Base-by-base conservation (phyloP, 176 grass and related monocot species). In the Eragrostis curvula region DNA sequence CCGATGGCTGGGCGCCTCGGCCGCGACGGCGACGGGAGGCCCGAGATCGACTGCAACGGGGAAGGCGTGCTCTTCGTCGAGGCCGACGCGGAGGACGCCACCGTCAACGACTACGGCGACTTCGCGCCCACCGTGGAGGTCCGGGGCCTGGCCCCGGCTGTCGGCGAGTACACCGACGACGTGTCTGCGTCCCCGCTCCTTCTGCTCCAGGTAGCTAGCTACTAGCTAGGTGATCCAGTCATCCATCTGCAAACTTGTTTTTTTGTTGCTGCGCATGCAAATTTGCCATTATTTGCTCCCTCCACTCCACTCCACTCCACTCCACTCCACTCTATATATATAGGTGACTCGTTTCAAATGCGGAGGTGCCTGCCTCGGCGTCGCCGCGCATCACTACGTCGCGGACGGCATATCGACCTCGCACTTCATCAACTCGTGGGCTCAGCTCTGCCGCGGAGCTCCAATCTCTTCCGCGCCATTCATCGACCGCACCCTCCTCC, bases 51-150 rank as follows among this genome's bases (percentile, higher is more conserved):
- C 79, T 97, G 91, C 88, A 91, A 91, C 75, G 88, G 77, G 1
- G 68, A 61, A 24, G 94, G 91, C 12, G 94, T 87, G 81, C 77
- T 97, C 68, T 97, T 97, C 87, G 86, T 91, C 18, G 94, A 93
- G 88, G 94, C 91, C 21, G 94, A 91, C 66, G 86, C 94, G 55
- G 82, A 82, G 15, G 88, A 89, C 43, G 72, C 84, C 24, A 0
- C 56, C 55, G 77, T 97, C 39, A 91, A 93, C 73, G 89, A 93
- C 74, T 97, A 83, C 48, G 94, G 91, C 25, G 94, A 97, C 82
- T 97, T 97, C 77, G 88, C 94, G 7, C 91, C 94, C 46, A 93
- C 94, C 64, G 90, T 97, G 91, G 91, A 85, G 42, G 86, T 97
- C 67, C 93, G 93, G 81, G 73, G 83, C 18, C 88, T 97, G 69